A percentile compares a stretch with the other conserved stretches of the same genome.
phyloP scores from a whole-genome alignment of 2,329 filamentous ascomycete species.

The Sarocladium kiliense region DNA sequence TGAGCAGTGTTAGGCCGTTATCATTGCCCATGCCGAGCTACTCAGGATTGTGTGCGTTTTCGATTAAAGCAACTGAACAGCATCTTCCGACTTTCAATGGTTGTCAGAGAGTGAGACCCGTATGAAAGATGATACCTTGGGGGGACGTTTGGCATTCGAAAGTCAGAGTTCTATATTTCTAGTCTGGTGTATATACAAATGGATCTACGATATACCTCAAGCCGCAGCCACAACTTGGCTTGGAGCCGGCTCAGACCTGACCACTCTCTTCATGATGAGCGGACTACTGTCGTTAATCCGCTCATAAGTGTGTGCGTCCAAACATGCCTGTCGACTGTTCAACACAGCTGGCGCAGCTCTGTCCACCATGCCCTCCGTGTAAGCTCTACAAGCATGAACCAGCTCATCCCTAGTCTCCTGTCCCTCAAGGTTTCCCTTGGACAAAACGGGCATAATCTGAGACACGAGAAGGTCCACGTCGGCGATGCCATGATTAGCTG shows the following conservation, averaged over 20 bases:
- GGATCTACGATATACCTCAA: not conserved
- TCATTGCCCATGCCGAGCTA: too few species aligned
- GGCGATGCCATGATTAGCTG: constrained; percentile 5
- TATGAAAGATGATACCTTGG: too few species aligned
- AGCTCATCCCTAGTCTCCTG: not conserved
- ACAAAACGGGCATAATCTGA: constrained; percentile 1
- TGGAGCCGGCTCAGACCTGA: not conserved
- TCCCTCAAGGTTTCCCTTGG: not conserved
- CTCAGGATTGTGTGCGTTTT: too few species aligned
- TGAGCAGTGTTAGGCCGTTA: too few species aligned
- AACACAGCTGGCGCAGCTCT: constrained; percentile 1
- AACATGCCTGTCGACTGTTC: constrained; percentile 5
- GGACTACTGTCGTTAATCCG: constrained; percentile 3
- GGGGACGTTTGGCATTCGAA: too few species aligned
- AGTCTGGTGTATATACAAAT: too few species aligned
- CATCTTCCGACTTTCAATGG: too few species aligned
- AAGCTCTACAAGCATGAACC: not conserved
- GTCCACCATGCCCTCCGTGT: constrained; percentile 3
- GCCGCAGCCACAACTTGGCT: not conserved
- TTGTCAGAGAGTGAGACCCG: too few species aligned
- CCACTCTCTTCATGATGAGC: constrained; percentile 30
- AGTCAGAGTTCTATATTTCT: too few species aligned
- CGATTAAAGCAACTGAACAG: too few species aligned
- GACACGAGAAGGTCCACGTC: constrained; percentile 1
- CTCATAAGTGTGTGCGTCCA: constrained; percentile 4